Conservation (phyloP, 352 stramenopile species). For the Pythium plurisporium region DNA sequence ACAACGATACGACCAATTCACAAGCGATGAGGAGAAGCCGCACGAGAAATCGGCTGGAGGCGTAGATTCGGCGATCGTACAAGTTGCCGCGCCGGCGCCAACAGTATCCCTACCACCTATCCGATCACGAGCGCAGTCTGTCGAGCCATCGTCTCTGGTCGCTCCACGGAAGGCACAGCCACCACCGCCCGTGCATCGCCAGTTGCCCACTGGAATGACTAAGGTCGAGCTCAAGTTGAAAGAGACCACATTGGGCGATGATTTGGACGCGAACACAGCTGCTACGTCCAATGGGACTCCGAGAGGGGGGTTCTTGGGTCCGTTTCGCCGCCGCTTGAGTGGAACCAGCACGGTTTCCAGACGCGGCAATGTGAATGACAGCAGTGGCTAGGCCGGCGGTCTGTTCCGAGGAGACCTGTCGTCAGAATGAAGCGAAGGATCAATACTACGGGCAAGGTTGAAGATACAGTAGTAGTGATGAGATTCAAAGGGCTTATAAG, state of each 20-base stretch:
- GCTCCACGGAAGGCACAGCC: not conserved
- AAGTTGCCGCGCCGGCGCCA: not conserved
- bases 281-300: not conserved
- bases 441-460: too few relatives aligned
- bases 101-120: constrained; percentile 17
- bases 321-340: constrained; percentile 6
- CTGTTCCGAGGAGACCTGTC: too few relatives aligned
- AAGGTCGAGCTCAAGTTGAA: constrained; percentile 58
- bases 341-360: not conserved
- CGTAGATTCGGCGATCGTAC: constrained; percentile 10
- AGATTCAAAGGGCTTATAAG: too few relatives aligned
- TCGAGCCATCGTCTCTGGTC: not conserved
- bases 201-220: constrained; percentile 25
- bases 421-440: too few relatives aligned
- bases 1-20: not conserved
- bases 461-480: too few relatives aligned
- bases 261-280: constrained; percentile 21
- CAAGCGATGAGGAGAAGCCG: not conserved
- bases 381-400: not conserved
- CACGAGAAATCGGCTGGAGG: not conserved
- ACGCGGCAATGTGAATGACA: not conserved
- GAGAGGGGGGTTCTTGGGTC: not conserved
- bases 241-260: constrained; percentile 44
- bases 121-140: constrained; percentile 5
- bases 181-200: constrained; percentile 3